Evolutionary conservation across 495 filamentous ascomycete genomes (phyloP).

Genomic region (Podospora sp.): DNA sequence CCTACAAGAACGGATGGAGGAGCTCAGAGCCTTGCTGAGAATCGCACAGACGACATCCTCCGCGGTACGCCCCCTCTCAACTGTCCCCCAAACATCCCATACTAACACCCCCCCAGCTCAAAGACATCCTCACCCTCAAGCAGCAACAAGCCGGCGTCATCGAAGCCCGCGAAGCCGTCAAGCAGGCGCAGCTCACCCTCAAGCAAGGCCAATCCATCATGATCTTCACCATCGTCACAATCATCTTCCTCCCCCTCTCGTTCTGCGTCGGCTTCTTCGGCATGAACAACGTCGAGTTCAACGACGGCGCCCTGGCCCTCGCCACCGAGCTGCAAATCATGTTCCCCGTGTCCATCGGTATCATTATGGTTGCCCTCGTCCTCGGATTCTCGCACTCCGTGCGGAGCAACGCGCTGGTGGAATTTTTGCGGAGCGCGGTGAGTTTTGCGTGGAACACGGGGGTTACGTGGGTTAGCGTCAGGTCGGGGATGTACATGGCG

Average conservation of each 20-base stretch:
- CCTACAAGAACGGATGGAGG: constrained; percentile 26
- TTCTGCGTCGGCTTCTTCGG: constrained; percentile 45
- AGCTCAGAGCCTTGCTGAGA: constrained; percentile 29
- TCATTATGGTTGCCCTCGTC: constrained; percentile 37
- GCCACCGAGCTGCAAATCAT: constrained; percentile 34
- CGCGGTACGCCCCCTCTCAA: constrained; percentile 12
- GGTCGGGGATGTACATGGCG: constrained; percentile 25
- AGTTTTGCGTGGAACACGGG: constrained; percentile 27
- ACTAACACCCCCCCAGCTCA: constrained; percentile 28
- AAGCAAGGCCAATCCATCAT: constrained; percentile 63
- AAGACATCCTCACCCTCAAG: constrained; percentile 60
- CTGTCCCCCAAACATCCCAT: not conserved
- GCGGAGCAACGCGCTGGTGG: constrained; percentile 21
- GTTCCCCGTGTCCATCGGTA: constrained; percentile 37
- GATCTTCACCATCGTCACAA: constrained; percentile 67
- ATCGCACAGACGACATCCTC: constrained; percentile 31
- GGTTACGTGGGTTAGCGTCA: constrained; percentile 25
- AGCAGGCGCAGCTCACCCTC: constrained; percentile 60
- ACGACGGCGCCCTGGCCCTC: constrained; percentile 27
- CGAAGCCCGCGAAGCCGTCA: constrained; percentile 59
- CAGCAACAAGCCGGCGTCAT: constrained; percentile 66
- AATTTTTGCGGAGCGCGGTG: constrained; percentile 17
- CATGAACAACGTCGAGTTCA: constrained; percentile 42
- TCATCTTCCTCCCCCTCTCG: constrained; percentile 52
- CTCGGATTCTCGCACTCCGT: constrained; percentile 38